Evolutionary conservation across 345 rosid genomes (phyloP), one percentile per base, ranked within the genome.

Genomic region (Ceriops decandra): DNA sequence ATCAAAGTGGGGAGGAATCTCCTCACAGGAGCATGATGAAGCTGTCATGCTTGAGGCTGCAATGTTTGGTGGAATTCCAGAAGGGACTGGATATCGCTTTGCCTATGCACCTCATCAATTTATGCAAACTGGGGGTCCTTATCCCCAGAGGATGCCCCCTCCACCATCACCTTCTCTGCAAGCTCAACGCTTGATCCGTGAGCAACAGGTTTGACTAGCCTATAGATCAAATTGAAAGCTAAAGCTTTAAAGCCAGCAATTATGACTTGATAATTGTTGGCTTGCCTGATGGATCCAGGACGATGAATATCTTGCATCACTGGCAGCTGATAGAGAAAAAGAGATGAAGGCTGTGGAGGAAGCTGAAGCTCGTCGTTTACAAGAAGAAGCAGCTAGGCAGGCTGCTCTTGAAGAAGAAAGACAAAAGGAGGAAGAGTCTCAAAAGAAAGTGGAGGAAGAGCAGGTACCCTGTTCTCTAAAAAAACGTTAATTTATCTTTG

Each of bases 41-140:
- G 98, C 99, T 54, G 98, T 95, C 68, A 95, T 95, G 99, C 99
- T 95, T 33, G 99, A 95, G 79, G 98, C 99, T 79, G 99, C 99
- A 73, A 95, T 95, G 97, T 95, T 95, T 67, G 99, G 99, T 72
- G 99, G 99, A 70, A 79, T 95, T 72, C 96, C 99, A 74, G 99
- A 92, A 69, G 82, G 66, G 67, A 74, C 87, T 69, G 91, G 83
- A 67, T 95, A 90, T 74, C 80, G 65, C 67, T 80, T 72, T 70
- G 74, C 85, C 52, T 80, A 82, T 78, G 85, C 83, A 69, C 92
- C 96, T 72, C 90, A 84, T 73, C 87, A 81, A 49, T 84, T 80
- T 63, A 82, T 84, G 85, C 86, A 59, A 64, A 42, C 81, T 58
- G 83, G 82, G 66, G 77, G 68, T 31, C 73, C 82, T 68, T 85